Base-by-base conservation (phyloP, 2,329 filamentous ascomycete genomes). In the Cadophora malorum region DNA sequence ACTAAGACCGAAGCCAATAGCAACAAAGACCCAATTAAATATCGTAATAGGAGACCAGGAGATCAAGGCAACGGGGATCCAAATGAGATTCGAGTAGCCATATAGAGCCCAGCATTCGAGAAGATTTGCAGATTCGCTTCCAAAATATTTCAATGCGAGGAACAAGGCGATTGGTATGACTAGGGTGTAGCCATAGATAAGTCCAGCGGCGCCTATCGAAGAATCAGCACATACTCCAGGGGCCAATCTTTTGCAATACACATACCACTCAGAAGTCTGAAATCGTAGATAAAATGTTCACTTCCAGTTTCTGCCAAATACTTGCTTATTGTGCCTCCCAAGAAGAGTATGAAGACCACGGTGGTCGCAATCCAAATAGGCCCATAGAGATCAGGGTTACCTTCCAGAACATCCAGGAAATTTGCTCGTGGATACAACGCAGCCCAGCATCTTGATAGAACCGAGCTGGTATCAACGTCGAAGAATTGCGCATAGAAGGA, bases 301-400 rank as follows among this genome's bases (percentile, higher is more conserved):
- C 88, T 86, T n/a, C 83, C 84, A 53, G 86, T 87, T 28, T 85
- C 85, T 31, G 91, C 88, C 61, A 97, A 82, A 80, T 97, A 98
- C 80, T 96, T 91, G 78, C 91, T 96, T 72, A 99, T 97, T 0
- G 96, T 98, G 14, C 96, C 96, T 0, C 95, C 96, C 55, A 99
- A 80, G 81, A 99, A 99, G 38, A 99, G 82, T 69, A 99, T 98
- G 71, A 99, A 87, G 14, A 99, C 91, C 10, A 99, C 96, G 0
- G 96, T 98, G 0, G 96, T 98, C 10, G 96, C 96, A 81, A 99
- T 98, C 96, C 96, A 99, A 78, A 98, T 94, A 0, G 96, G 96
- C 0, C 95, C 95, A 83, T 99, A 99, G 41, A 99, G 83, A 78
- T 99, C 96, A 0, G 96, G 93, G 79, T 98, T 98, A 23, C 96